phyloP scores from a whole-genome alignment of 306 rosid species.

The Benincasa hispida region DNA sequence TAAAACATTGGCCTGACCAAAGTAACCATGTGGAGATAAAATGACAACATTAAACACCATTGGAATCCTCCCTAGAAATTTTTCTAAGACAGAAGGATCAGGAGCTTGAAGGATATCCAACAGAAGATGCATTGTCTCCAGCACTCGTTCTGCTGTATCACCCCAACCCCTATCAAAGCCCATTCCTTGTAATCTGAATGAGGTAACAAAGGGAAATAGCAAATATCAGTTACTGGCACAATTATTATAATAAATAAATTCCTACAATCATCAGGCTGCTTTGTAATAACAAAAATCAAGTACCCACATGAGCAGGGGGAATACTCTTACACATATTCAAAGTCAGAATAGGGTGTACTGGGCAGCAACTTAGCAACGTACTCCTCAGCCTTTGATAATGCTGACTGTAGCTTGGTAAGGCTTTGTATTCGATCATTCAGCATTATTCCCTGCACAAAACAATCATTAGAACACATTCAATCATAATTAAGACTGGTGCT shows the following conservation, averaged over 20 bases:
- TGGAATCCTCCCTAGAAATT: slow-evolving; percentile 79
- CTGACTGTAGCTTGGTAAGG: slow-evolving; percentile 58
- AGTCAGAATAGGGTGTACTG: slow-evolving; percentile 43
- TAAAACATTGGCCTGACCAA: slow-evolving; percentile 90
- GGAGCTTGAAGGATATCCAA: slow-evolving; percentile 86
- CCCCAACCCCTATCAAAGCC: slow-evolving; percentile 97
- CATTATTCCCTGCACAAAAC: slow-evolving; percentile 57
- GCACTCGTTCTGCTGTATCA: slow-evolving; percentile 55
- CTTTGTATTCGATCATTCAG: slow-evolving; percentile 54
- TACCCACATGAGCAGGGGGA: background rate
- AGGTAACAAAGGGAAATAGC: background rate
- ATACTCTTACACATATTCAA: slow-evolving; percentile 61
- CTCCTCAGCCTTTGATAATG: slow-evolving; percentile 71
- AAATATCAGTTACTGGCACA: background rate
- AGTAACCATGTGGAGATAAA: slow-evolving; percentile 86
- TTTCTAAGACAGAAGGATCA: slow-evolving; percentile 82
- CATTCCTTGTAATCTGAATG: slow-evolving; percentile 67
- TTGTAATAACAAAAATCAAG: background rate
- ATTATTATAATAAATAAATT: background rate
- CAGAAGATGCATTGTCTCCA: slow-evolving; percentile 71
- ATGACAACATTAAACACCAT: slow-evolving; percentile 91
- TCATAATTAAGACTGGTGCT: background rate
- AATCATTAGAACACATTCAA: background rate
- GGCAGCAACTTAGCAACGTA: slow-evolving; percentile 46
- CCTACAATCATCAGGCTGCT: background rate